Base-by-base conservation (phyloP, 306 rosid species). In the Ochetophila trinervis region DNA sequence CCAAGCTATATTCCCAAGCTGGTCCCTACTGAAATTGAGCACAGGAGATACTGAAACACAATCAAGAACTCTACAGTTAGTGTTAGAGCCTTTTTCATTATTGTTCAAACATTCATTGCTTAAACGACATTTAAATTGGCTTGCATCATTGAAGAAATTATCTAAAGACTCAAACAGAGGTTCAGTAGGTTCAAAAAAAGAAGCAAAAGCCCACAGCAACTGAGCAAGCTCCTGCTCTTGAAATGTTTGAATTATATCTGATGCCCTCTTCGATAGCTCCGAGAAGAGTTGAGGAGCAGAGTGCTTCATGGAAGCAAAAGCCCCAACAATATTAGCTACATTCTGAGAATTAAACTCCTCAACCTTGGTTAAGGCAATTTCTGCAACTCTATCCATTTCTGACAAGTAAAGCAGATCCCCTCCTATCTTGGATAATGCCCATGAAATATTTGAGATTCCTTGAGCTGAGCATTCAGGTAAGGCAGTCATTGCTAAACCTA, bases 291-390 rank as follows among this genome's bases (percentile, higher is more conserved):
- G 88, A 40, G 94, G 71, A 63, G 94, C 89, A 57, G 97, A 87
- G 63, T 89, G 98, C 77, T 81, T 87, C 98, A 89, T 93, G 50
- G 91, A 83, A 66, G 98, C 98, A 71, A 93, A 93, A 70, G 97
- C 93, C 74, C 96, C 95, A 0, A 90, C 91, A 70, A 84, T 67
- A 74, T 89, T 93, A 53, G 97, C 98, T 62, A 87, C 83, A 77
- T 93, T 89, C 80, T 93, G 98, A 60, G n/a, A n/a, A n/a, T n/a
- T n/a, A n/a, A n/a, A n/a, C n/a, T n/a, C n/a, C n/a, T n/a, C n/a
- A n/a, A n/a, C n/a, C n/a, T n/a, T n/a, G n/a, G n/a, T n/a, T n/a
- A n/a, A n/a, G n/a, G n/a, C n/a, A n/a, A n/a, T n/a, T n/a, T n/a
- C n/a, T n/a, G n/a, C n/a, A n/a, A n/a, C n/a, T n/a, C n/a, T n/a